Evolutionary conservation across 139 green algal genomes (phyloP), one percentile per base, ranked within the genome.

Genomic region (Chlamydomonas sphaeroides): DNA sequence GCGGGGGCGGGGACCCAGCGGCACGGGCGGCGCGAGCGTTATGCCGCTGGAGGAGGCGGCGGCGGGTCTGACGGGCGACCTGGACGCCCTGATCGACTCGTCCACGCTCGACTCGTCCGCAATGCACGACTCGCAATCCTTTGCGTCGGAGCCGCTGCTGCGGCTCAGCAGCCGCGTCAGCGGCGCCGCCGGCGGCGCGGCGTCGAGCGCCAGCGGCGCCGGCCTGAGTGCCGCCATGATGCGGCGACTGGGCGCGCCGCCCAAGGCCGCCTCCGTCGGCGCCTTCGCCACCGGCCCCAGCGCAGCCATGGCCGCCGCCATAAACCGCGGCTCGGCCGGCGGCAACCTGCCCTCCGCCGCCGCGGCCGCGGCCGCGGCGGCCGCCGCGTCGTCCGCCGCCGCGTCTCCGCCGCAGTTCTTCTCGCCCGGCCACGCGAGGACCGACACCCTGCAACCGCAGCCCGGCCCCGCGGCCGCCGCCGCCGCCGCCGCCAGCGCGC

Each of bases 331-430:
- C 56, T 53, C 36, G 35, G 72, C 36, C 72, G 48, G 72, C 53
- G 56, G 39, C 72, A 49, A 28, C 72, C 36, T 8, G 35, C 36
- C 33, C 35, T 23, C 6, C 56, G 36, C 32, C 51, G 62, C n/a
- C 33, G 62, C 35, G 21, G 28, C 28, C 26, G 38, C 56, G 14
- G 53, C 72, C 17, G 36, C 1, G 14, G 15, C 30, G 30, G 30
- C 14, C n/a, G 1, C 28, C 3, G 26, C 15, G 11, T 11, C 15
- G 5, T 17, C 8, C 11, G 15, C 8, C 30, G 11, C 5, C 59
- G 38, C 35, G 38, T 79, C 72, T 7, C 38, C 72, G 39, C 72
- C 72, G 28, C 56, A 68, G 3, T 41, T 79, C 36, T 53, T 59
- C 3, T 79, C 72, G 39, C 72, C 72, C 0, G 66, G 39, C 25